A percentile compares a stretch with the other conserved stretches of the same genome.
phyloP scores from a whole-genome alignment of 1,284 basidiomycete species.

The Singerocomus inundabilis region DNA sequence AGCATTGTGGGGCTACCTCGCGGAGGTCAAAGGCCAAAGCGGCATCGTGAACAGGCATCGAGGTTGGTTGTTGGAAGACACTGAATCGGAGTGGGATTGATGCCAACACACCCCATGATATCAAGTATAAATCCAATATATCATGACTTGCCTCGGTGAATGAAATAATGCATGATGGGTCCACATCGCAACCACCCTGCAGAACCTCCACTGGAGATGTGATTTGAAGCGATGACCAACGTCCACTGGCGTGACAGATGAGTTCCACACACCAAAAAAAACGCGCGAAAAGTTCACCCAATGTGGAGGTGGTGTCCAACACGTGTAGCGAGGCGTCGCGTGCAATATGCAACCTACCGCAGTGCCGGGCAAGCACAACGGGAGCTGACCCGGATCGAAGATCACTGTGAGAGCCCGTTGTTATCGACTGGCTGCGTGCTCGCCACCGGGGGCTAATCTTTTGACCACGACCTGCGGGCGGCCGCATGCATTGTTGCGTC shows the following conservation, averaged over 20 bases:
- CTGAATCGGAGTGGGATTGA: not conserved
- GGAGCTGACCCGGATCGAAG: too few species aligned
- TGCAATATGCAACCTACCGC: too few species aligned
- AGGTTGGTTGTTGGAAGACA: not conserved
- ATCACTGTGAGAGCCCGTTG: not conserved
- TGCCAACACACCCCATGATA: too few species aligned
- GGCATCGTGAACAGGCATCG: not conserved
- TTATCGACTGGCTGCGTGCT: too few species aligned
- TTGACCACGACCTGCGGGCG: too few species aligned
- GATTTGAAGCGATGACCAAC: too few species aligned
- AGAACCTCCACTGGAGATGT: too few species aligned
- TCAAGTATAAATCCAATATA: not conserved
- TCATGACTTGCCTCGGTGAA: not conserved
- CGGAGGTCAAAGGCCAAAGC: not conserved
- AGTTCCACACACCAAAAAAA: too few species aligned
- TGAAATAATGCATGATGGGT: not conserved
- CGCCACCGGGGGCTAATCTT: not conserved
- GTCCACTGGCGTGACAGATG: too few species aligned
- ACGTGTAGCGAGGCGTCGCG: not conserved
- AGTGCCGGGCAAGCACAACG: not conserved
- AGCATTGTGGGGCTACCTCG: not conserved
- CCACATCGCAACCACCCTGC: not conserved
- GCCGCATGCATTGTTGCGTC: not conserved
- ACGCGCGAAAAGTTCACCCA: too few species aligned
- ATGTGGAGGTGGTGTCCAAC: too few species aligned